phyloP scores from a whole-genome alignment of 106 monocot species.

The Allium cepa region DNA sequence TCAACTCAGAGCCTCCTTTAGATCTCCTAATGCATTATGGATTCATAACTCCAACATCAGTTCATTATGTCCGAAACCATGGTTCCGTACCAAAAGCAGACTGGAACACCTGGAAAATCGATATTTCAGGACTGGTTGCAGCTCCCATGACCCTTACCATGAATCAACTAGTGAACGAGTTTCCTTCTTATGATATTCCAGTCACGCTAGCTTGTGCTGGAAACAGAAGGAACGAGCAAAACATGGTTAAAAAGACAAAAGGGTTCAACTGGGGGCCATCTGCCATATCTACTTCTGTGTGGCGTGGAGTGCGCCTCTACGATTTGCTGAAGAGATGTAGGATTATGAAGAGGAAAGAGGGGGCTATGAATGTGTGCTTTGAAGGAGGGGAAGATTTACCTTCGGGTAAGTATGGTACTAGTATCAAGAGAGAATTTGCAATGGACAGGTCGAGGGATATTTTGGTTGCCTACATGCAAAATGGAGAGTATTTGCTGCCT shows the following conservation, averaged over 20 bases:
- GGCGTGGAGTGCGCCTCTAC: conserved; percentile 69
- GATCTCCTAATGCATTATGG: conserved; percentile 72
- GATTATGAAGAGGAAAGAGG: conserved; percentile 16
- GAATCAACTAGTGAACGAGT: conserved; percentile 46
- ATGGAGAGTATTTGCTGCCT: conserved; percentile 65
- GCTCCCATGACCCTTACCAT: conserved; percentile 45
- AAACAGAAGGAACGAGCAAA: conserved; percentile 96
- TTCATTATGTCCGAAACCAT: conserved; percentile 99
- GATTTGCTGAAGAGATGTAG: conserved; percentile 66
- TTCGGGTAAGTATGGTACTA: conserved; percentile 89
- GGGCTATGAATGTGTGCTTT: conserved; percentile 67
- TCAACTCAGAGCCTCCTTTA: conserved; percentile 85
- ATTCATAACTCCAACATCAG: conserved; percentile 72
- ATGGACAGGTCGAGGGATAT: conserved; percentile 80
- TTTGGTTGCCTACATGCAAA: conserved; percentile 89
- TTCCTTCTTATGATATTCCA: conserved; percentile 56
- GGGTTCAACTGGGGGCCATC: conserved; percentile 94
- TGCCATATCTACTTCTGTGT: conserved; percentile 71
- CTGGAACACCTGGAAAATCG: conserved; percentile 62
- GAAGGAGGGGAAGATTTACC: conserved; percentile 93
- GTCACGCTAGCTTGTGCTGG: conserved; percentile 94
- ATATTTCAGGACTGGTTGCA: conserved; percentile 54
- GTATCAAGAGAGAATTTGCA: conserved; percentile 59
- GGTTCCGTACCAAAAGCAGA: conserved; percentile 61
- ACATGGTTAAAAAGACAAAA: conserved; percentile 71